Percentiles rank a stretch among this genome's conserved stretches.
Conservation (phyloP, 306 rosid genomes). For the Quillaja saponaria region DNA sequence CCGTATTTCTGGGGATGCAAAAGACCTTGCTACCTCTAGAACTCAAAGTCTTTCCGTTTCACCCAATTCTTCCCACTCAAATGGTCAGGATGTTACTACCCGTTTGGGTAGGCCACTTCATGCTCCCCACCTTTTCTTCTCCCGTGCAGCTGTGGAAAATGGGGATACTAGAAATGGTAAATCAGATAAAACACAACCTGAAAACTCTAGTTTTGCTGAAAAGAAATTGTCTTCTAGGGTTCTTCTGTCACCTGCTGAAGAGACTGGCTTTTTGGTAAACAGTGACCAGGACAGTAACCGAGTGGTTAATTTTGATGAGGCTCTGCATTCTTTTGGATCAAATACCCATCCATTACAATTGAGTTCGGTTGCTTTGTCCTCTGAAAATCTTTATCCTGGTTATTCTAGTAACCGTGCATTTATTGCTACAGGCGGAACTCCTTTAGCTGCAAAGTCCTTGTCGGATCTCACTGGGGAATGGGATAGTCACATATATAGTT, state of each 20-base stretch:
- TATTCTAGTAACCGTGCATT: slow-evolving; percentile 24
- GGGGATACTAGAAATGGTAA: slow-evolving; percentile 40
- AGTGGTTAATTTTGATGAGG: slow-evolving; percentile 22
- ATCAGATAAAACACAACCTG: slow-evolving; percentile 13
- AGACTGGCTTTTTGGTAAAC: not conserved
- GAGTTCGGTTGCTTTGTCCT: slow-evolving; percentile 27
- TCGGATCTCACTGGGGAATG: slow-evolving; percentile 53
- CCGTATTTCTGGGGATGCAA: slow-evolving; percentile 46
- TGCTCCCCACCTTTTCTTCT: slow-evolving; percentile 34
- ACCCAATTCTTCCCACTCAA: slow-evolving; percentile 26
- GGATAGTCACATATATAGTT: slow-evolving; percentile 34
- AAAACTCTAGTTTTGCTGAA: slow-evolving; percentile 28
- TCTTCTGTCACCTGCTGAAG: slow-evolving; percentile 6
- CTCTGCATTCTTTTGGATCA: slow-evolving; percentile 25
- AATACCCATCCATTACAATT: slow-evolving; percentile 29
- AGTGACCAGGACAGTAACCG: slow-evolving; percentile 36
- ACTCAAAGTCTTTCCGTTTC: slow-evolving; percentile 38
- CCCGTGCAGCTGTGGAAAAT: slow-evolving; percentile 11
- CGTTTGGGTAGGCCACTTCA: slow-evolving; percentile 27
- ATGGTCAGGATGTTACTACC: slow-evolving; percentile 18
- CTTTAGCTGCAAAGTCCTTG: slow-evolving; percentile 37
- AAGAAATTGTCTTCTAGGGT: slow-evolving; percentile 18
- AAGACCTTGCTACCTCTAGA: slow-evolving; percentile 46
- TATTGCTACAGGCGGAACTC: slow-evolving; percentile 26
- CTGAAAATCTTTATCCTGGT: slow-evolving; percentile 45